Conservation (phyloP, 1,284 basidiomycete genomes). For the Trichosporon asahii region DNA sequence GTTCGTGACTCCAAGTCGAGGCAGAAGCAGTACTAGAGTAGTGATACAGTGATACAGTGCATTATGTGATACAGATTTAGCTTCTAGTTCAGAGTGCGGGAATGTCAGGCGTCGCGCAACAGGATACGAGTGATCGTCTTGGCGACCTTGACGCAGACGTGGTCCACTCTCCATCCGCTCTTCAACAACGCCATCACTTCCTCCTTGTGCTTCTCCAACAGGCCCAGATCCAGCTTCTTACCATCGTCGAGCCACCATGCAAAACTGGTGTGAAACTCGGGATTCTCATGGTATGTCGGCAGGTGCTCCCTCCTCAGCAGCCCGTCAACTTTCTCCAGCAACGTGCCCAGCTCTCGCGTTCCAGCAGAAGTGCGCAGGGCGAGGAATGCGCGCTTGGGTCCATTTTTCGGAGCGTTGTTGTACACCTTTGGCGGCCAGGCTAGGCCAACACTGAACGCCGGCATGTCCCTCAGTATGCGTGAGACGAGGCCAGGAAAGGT, state of each 20-base stretch:
- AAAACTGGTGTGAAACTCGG: constrained; percentile 49
- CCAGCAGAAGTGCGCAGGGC: constrained; percentile 48
- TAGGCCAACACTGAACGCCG: constrained; percentile 29
- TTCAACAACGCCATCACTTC: neutral
- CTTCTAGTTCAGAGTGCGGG: too few species aligned
- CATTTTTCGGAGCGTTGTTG: constrained; percentile 28
- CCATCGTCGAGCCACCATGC: constrained; percentile 39
- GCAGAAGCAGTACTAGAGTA: neutral
- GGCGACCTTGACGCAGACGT: constrained; percentile 38
- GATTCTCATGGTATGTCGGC: constrained; percentile 42
- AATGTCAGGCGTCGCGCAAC: constrained; percentile 6
- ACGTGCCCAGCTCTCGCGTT: constrained; percentile 27
- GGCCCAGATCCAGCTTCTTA: neutral
- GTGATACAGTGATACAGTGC: neutral
- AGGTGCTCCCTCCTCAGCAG: constrained; percentile 36
- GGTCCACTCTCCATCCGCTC: constrained; percentile 34
- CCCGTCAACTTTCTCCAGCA: constrained; percentile 36
- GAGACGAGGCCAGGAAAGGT: neutral
- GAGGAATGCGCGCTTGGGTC: constrained; percentile 42
- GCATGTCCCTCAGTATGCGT: neutral
- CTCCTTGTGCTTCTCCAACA: neutral
- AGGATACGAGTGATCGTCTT: constrained; percentile 30
- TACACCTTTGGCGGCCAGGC: constrained; percentile 32
- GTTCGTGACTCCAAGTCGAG: constrained; percentile 23
- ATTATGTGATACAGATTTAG: neutral